phyloP scores from a whole-genome alignment of 75 land plant genomes.

The Selaginella moellendorffii region DNA sequence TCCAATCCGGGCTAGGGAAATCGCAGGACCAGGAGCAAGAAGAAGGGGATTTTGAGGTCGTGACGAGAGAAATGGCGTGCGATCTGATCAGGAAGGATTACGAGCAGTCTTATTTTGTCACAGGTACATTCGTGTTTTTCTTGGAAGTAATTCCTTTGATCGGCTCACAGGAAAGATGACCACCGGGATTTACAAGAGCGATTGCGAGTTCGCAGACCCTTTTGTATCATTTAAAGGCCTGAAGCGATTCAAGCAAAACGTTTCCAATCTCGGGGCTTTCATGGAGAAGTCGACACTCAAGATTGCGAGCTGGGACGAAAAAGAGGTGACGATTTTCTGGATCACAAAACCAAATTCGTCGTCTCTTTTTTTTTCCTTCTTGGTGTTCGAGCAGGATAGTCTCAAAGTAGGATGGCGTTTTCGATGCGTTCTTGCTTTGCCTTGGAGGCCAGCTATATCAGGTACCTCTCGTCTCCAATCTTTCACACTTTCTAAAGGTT shows the following conservation, averaged over 20 bases:
- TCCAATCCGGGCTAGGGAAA: slow-evolving; percentile 4
- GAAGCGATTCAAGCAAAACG: slow-evolving; percentile 75
- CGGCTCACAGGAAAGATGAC: slow-evolving; percentile 51
- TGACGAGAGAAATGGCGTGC: slow-evolving; percentile 35
- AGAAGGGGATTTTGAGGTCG: slow-evolving; percentile 9
- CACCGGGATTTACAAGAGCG: slow-evolving; percentile 49
- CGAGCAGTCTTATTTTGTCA: slow-evolving; percentile 70
- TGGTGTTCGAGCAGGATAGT: slow-evolving; percentile 46
- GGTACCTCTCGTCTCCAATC: no score
- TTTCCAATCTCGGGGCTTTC: slow-evolving; percentile 80
- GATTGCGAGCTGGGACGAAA: slow-evolving; percentile 77
- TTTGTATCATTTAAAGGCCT: slow-evolving; percentile 92
- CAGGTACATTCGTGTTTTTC: slow-evolving; percentile 33
- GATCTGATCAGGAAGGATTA: slow-evolving; percentile 60
- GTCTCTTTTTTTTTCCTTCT: not conserved
- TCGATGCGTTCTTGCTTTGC: slow-evolving; percentile 72
- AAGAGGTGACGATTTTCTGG: slow-evolving; percentile 33
- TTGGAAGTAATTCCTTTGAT: not conserved
- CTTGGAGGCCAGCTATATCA: slow-evolving; percentile 93
- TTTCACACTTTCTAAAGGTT: no score
- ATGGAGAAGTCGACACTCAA: slow-evolving; percentile 71
- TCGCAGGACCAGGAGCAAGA: slow-evolving; percentile 9
- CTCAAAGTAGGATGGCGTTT: slow-evolving; percentile 78
- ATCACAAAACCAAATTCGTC: not conserved
- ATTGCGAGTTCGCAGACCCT: slow-evolving; percentile 98